Conservation (phyloP, 164 flowering plant genomes). For the Vitis labrusca region DNA sequence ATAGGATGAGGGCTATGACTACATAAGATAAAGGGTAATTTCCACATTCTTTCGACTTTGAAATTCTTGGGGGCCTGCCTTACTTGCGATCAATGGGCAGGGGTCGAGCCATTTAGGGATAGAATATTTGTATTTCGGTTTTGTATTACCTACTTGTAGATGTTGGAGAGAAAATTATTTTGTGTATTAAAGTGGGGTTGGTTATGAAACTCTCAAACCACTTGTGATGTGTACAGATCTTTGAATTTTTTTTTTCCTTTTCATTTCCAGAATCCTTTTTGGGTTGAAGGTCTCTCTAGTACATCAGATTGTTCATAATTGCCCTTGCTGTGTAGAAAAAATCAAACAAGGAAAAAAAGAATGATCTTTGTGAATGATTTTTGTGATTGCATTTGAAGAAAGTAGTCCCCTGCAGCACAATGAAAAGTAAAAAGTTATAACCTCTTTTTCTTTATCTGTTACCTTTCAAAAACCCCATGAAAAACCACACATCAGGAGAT, state of each 20-base stretch:
- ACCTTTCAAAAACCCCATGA: too few species aligned
- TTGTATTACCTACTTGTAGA: conserved; percentile 3
- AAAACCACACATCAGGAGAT: too few species aligned
- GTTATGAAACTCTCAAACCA: not conserved
- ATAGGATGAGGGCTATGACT: not conserved
- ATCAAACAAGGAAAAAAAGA: not conserved
- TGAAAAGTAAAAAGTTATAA: too few species aligned
- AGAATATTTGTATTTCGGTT: not conserved
- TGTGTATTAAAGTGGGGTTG: conserved; percentile 7
- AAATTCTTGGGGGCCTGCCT: not conserved
- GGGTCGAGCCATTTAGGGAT: conserved; percentile 5
- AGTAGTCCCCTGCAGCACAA: too few species aligned
- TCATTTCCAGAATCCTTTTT: not conserved
- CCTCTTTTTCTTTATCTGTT: too few species aligned
- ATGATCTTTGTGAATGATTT: not conserved
- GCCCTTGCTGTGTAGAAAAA: too few species aligned
- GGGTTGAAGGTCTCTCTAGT: not conserved
- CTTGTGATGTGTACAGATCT: conserved; percentile 18
- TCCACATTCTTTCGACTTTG: conserved; percentile 6
- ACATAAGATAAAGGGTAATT: not conserved
- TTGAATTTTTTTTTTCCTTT: not conserved
- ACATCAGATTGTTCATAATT: not conserved
- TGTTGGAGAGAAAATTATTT: conserved; percentile 8
- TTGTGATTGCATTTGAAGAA: too few species aligned
- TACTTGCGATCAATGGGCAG: not conserved